Evolutionary conservation across 495 filamentous ascomycete genomes (phyloP), one percentile per base, ranked within the genome.

Genomic region (Tetracladium setigerum): DNA sequence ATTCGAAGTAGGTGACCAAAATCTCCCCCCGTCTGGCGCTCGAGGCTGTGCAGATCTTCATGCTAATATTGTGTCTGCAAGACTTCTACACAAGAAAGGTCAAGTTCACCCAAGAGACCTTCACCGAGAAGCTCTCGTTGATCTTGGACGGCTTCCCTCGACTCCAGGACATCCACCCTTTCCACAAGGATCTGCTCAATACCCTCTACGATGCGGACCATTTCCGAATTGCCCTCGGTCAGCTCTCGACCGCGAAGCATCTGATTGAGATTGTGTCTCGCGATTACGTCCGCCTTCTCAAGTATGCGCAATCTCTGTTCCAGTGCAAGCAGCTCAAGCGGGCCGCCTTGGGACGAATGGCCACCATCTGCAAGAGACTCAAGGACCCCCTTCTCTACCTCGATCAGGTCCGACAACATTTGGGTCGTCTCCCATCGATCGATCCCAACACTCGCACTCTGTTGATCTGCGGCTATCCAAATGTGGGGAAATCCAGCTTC

Each of bases 91-190:
- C 89, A 49, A 78, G 92, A 63, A 97, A 98, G 69, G 92, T 97
- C 76, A 98, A 97, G 66, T 97, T 86, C 65, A 97, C 92, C n/a
- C 82, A 91, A 61, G 90, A 96, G 68, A 96, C 92, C 35, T 96
- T 96, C 67, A 79, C 81, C 44, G 92, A 98, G 57, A 95, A 97
- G 70, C 80, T 98, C 49, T 81, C 78, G 51, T 73, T 81, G 27
- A 95, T 95, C 59, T 78, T 96, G 49, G 84, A 91, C 64, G 89
- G 87, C 58, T 98, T 98, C 61, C 92, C 92, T 27, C 73, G 89
- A n/a, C 72, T 98, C 30, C 80, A 87, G 53, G 92, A 98, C 60
- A 91, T 96, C 63, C 92, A 98, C 63, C 92, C 92, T 35, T 98
- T 98, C 74, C 92, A 86, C 74, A 79, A 77, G 69, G 68, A 76